Conservation (phyloP, 805 yeast species). For the Metschnikowia chrysomelidarum region DNA sequence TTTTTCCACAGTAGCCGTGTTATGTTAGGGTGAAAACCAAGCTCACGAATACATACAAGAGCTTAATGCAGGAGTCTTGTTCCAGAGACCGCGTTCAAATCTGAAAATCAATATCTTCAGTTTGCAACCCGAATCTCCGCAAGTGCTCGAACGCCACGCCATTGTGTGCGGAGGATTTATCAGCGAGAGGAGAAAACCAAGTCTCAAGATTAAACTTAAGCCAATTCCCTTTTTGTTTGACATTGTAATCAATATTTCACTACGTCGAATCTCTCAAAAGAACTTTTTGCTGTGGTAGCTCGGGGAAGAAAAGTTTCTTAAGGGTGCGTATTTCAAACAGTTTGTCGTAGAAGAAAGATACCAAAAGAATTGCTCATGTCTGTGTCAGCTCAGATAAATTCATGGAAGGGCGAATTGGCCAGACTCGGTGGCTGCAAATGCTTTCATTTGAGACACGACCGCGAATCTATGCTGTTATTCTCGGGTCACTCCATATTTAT, state of each 20-base stretch:
- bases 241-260: too few relatives aligned
- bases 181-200: slow-evolving; percentile 12
- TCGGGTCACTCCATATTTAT: slow-evolving; percentile 24
- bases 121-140: slow-evolving; percentile 7
- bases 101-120: slow-evolving; percentile 75
- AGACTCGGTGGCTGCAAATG: slow-evolving; percentile 22
- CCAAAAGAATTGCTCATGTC: too few relatives aligned
- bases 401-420: slow-evolving; percentile 27
- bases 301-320: too few relatives aligned
- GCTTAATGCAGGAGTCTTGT: too few relatives aligned
- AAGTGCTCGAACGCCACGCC: slow-evolving; percentile 10
- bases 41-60: slow-evolving; percentile 23
- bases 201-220: too few relatives aligned
- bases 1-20: too few relatives aligned
- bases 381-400: too few relatives aligned
- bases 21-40: slow-evolving; percentile 27
- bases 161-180: slow-evolving; percentile 9
- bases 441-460: slow-evolving; percentile 23
- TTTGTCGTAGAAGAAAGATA: too few relatives aligned
- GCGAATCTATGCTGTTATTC: slow-evolving; percentile 28
- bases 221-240: too few relatives aligned
- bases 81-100: slow-evolving; percentile 39
- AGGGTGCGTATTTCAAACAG: too few relatives aligned
- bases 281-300: too few relatives aligned
- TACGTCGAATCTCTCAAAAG: too few relatives aligned